These are phyloP conservation scores for Fraxinus xanthoxyloides DNA, from an alignment of 305 asterid species.

Conservation along the genomic window DNA sequence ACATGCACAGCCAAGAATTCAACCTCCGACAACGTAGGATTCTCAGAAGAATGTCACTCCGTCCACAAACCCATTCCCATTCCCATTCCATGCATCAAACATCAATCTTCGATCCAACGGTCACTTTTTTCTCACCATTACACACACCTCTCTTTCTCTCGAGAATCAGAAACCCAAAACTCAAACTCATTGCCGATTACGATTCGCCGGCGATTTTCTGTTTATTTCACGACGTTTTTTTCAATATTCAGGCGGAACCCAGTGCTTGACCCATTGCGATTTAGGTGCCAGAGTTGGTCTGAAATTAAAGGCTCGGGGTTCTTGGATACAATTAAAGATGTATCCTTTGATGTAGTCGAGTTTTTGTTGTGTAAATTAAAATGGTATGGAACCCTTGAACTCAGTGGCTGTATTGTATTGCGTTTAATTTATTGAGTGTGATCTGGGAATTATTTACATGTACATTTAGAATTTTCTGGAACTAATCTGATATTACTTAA, in stretches of 20 bases:
- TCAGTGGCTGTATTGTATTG: background rate
- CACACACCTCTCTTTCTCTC: conserved; percentile 14
- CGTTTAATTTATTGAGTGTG: conserved; percentile 1
- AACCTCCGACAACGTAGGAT: conserved; percentile 56
- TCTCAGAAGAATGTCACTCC: conserved; percentile 39
- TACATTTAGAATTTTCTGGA: background rate
- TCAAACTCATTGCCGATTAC: conserved; percentile 4
- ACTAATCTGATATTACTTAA: background rate
- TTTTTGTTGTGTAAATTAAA: conserved; percentile 22
- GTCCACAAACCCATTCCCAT: conserved; percentile 36
- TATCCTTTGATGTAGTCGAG: conserved; percentile 24
- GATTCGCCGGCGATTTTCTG: background rate
- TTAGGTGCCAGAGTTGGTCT: conserved; percentile 11
- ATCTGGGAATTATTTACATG: background rate
- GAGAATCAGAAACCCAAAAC: conserved; percentile 33
- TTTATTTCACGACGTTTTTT: conserved; percentile 9
- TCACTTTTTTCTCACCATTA: conserved; percentile 30
- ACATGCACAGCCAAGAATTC: conserved; percentile 42
- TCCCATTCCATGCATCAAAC: conserved; percentile 29
- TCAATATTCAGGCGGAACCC: conserved; percentile 29
- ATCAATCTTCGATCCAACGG: conserved; percentile 39
- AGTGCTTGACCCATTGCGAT: conserved; percentile 7
- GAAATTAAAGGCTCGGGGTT: conserved; percentile 18
- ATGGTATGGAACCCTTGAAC: conserved; percentile 34
- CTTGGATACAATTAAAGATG: conserved; percentile 18